Conservation (phyloP, 495 filamentous ascomycete genomes). For the Aspergillus coremiiformis region DNA sequence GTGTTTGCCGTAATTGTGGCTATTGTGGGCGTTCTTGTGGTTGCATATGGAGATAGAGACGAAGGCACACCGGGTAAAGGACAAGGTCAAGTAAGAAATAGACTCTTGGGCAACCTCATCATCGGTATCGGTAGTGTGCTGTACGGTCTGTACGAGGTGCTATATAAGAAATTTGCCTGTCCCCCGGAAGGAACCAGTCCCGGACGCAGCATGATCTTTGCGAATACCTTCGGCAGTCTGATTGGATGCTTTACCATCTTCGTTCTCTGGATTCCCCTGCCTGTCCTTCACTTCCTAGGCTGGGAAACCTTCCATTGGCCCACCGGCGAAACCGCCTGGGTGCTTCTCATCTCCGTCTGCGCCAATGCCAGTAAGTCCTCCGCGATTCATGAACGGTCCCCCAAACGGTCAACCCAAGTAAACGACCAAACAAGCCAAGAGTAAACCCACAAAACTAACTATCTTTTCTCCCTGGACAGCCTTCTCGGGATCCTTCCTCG, state of each 20-base stretch:
- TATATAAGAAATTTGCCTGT: slow-evolving; percentile 89
- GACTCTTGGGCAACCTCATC: slow-evolving; percentile 77
- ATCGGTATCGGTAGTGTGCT: slow-evolving; percentile 90
- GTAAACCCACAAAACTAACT: neutral
- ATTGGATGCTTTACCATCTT: slow-evolving; percentile 78
- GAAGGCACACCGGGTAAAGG: slow-evolving; percentile 41
- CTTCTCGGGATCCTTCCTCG: slow-evolving; percentile 90
- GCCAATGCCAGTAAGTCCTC: slow-evolving; percentile 66
- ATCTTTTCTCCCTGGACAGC: slow-evolving; percentile 25
- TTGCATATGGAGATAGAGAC: slow-evolving; percentile 75
- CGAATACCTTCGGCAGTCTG: slow-evolving; percentile 79
- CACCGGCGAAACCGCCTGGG: slow-evolving; percentile 63
- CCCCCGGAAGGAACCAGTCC: slow-evolving; percentile 82
- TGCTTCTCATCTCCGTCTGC: slow-evolving; percentile 70
- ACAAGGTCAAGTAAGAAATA: slow-evolving; percentile 46
- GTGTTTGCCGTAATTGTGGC: slow-evolving; percentile 75
- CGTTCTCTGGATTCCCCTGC: slow-evolving; percentile 88
- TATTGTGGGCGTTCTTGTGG: slow-evolving; percentile 79
- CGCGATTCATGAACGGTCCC: neutral
- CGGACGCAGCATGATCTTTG: slow-evolving; percentile 80
- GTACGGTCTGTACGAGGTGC: slow-evolving; percentile 93
- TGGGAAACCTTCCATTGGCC: slow-evolving; percentile 80
- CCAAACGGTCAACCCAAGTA: neutral
- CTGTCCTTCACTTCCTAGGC: slow-evolving; percentile 68
- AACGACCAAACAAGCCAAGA: neutral